Conservation (phyloP, 2,329 filamentous ascomycete species). For the Aspergillus aculeatinus region DNA sequence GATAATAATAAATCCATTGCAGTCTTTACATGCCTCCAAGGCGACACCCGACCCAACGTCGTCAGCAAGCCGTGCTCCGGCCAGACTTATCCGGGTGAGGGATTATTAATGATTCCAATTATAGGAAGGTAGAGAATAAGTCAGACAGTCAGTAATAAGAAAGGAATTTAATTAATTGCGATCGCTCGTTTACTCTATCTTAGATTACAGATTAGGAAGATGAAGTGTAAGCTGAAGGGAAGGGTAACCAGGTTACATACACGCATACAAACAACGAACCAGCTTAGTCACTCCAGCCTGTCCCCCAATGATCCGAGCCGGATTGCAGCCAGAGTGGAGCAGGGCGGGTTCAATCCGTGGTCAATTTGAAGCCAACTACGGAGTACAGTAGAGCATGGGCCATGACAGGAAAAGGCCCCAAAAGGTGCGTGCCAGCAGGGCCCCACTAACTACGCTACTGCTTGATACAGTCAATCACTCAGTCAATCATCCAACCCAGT, state of each 20-base stretch:
- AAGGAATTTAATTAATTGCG: background rate
- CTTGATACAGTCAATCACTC: too few relatives aligned
- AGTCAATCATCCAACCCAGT: too few relatives aligned
- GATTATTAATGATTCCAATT: background rate
- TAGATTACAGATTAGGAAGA: background rate
- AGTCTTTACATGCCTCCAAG: too few relatives aligned
- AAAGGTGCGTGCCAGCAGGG: background rate
- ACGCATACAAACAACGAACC: background rate
- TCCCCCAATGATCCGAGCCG: conserved; percentile 9
- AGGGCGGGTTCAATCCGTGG: conserved; percentile 4
- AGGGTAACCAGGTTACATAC: background rate
- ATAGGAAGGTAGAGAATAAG: background rate
- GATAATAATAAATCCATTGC: background rate
- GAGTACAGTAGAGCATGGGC: conserved; percentile 16
- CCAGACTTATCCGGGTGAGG: background rate
- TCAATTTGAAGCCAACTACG: background rate
- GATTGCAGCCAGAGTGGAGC: conserved; percentile 1
- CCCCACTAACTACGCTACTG: too few relatives aligned
- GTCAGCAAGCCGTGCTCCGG: background rate
- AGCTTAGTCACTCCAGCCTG: background rate
- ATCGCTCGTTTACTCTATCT: background rate
- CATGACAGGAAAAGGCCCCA: conserved; percentile 24
- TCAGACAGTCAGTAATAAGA: too few relatives aligned
- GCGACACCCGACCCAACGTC: background rate
- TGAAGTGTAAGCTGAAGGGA: background rate